phyloP scores from a whole-genome alignment of 2,329 filamentous ascomycete species.

The Xylariales sp. region DNA sequence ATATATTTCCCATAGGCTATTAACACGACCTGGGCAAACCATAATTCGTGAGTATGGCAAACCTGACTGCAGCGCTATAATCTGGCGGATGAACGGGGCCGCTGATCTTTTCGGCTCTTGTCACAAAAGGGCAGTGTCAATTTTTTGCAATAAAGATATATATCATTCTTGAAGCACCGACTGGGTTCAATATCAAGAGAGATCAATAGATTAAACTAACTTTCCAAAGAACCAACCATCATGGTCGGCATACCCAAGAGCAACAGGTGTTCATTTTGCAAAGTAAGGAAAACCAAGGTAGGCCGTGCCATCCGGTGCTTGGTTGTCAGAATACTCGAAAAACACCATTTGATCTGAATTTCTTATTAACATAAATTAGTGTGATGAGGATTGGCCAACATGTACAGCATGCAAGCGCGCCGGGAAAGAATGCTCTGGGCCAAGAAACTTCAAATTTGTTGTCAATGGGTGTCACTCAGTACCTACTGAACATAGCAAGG shows the following conservation, averaged over 20 bases:
- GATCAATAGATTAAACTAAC: too few species aligned
- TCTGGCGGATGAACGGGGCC: too few species aligned
- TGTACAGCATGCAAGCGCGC: conserved; percentile 21
- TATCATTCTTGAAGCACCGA: too few species aligned
- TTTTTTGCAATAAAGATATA: too few species aligned
- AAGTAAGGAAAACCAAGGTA: conserved; percentile 22
- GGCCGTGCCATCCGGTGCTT: conserved; percentile 2
- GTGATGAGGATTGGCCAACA: conserved; percentile 25
- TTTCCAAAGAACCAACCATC: too few species aligned
- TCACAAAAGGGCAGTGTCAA: too few species aligned
- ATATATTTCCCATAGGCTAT: too few species aligned
- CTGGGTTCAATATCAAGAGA: too few species aligned
- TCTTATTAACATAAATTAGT: conserved; percentile 10
- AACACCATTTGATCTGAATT: background rate
- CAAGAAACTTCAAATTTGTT: conserved; percentile 21
- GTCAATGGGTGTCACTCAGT: conserved; percentile 22
- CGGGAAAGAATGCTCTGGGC: conserved; percentile 20
- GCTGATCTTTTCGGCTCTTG: too few species aligned
- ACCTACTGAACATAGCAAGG: conserved; percentile 10
- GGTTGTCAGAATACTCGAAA: background rate
- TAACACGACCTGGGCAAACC: too few species aligned
- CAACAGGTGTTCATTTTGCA: conserved; percentile 25
- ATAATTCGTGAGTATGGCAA: too few species aligned
- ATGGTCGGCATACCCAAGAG: conserved; percentile 26
- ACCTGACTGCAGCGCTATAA: too few species aligned